Conservation (phyloP, 2,329 filamentous ascomycete species). For the Dothiorella sarmentorum region DNA sequence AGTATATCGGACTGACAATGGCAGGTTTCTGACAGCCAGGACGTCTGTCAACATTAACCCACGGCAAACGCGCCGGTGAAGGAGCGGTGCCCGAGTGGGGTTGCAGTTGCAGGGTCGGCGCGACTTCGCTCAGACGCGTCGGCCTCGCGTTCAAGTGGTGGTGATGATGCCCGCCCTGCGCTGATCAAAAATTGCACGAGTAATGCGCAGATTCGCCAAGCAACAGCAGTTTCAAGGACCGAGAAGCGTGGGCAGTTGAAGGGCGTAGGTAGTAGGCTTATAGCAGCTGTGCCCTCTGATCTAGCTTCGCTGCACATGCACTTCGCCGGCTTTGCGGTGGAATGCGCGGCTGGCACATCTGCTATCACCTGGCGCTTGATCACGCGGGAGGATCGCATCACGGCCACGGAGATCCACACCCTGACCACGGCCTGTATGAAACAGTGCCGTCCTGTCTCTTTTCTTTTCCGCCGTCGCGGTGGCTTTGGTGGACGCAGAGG, state of each 20-base stretch:
- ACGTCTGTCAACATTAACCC: not conserved
- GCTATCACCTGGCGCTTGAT: constrained; percentile 10
- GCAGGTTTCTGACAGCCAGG: no score
- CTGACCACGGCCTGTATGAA: constrained; percentile 7
- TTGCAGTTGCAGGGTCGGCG: not conserved
- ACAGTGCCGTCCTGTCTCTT: not conserved
- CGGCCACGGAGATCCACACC: constrained; percentile 14
- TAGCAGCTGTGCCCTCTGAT: not conserved
- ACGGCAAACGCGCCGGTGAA: not conserved
- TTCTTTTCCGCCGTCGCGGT: not conserved
- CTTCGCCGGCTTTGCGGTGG: constrained; percentile 2
- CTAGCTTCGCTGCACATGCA: not conserved
- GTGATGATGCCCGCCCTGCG: constrained; percentile 1
- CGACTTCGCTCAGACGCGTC: constrained; percentile 5
- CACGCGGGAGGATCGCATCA: constrained; percentile 16
- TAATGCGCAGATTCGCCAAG: not conserved
- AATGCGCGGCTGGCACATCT: constrained; percentile 11
- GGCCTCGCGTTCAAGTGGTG: not conserved
- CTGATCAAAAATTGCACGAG: not conserved
- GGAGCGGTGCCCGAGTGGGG: no score
- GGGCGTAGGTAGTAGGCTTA: not conserved
- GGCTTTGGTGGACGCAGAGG: not conserved
- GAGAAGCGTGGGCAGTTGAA: not conserved
- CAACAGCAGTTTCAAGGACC: not conserved
- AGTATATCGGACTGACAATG: no score